These are phyloP conservation scores for Lophium mytilinum DNA, from an alignment of 495 filamentous ascomycete species.

Conservation along the genomic window DNA sequence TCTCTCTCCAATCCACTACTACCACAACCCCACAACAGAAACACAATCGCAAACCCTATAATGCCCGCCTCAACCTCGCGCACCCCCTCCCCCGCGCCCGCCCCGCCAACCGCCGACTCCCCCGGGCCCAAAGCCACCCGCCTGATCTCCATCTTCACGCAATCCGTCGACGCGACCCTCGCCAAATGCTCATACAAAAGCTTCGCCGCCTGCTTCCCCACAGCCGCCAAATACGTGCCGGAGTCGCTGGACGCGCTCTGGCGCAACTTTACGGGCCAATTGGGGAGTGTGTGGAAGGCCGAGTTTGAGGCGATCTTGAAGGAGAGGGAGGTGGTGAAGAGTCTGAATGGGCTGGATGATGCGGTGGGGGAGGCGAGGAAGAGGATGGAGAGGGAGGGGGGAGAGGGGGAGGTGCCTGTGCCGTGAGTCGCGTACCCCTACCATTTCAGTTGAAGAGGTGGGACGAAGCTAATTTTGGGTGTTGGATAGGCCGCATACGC, in stretches of 20 bases:
- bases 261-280: conserved; percentile 26
- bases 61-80: conserved; percentile 6
- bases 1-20: too few relatives aligned
- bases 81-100: conserved; percentile 45
- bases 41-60: background rate
- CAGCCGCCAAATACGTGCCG: conserved; percentile 61
- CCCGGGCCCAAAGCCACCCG: conserved; percentile 70
- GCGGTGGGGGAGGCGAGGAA: conserved; percentile 62
- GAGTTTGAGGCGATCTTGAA: conserved; percentile 64
- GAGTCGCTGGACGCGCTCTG: conserved; percentile 35
- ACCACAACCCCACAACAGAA: too few relatives aligned
- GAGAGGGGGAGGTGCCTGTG: conserved; percentile 31
- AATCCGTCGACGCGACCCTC: conserved; percentile 62
- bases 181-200: conserved; percentile 65
- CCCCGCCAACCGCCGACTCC: conserved; percentile 49
- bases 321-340: conserved; percentile 59
- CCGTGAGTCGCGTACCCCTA: conserved; percentile 37
- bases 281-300: conserved; percentile 24
- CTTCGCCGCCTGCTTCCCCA: conserved; percentile 85
- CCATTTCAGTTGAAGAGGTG: background rate
- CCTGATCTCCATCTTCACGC: conserved; percentile 60
- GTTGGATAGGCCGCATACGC: conserved; percentile 63
- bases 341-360: conserved; percentile 75
- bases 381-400: conserved; percentile 1
- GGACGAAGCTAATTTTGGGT: background rate